Evolutionary conservation across 495 filamentous ascomycete genomes (phyloP).

Genomic region (Immersiella caudata): DNA sequence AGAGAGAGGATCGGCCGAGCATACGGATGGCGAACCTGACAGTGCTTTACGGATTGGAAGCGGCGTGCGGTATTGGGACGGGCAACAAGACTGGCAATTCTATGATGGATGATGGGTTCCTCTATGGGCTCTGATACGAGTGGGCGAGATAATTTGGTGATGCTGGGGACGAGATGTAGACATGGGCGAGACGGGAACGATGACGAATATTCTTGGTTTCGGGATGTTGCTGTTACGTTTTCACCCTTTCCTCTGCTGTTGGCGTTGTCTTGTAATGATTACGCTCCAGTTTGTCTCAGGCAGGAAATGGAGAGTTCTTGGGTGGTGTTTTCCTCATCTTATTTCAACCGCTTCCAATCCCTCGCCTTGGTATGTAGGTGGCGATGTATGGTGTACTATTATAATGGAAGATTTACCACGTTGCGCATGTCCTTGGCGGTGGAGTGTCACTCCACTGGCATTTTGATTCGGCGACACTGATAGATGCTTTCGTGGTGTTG

Average conservation of each 20-base stretch:
- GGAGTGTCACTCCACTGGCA: neutral
- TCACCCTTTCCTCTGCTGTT: neutral
- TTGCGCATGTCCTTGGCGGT: neutral
- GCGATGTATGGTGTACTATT: neutral
- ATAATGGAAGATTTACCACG: neutral
- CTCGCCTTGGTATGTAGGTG: neutral
- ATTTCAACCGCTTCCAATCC: conserved; percentile 1
- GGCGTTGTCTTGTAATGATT: conserved; percentile 2
- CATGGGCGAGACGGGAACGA: neutral
- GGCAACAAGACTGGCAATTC: conserved; percentile 23
- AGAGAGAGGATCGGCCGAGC: conserved; percentile 18
- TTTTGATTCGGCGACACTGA: no score
- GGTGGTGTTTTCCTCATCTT: conserved; percentile 6
- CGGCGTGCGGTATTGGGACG: conserved; percentile 11
- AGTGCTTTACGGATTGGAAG: conserved; percentile 5
- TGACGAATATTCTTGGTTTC: neutral
- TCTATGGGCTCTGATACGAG: neutral
- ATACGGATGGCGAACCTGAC: conserved; percentile 13
- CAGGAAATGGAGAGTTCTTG: conserved; percentile 3
- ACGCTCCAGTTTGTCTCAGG: conserved; percentile 8
- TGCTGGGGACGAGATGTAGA: neutral
- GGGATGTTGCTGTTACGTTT: conserved; percentile 5
- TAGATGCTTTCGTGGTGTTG: no score
- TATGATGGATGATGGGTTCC: conserved; percentile 7
- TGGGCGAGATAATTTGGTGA: neutral